Conservation (phyloP, 441 rosid species). For the Aleurites moluccanus region DNA sequence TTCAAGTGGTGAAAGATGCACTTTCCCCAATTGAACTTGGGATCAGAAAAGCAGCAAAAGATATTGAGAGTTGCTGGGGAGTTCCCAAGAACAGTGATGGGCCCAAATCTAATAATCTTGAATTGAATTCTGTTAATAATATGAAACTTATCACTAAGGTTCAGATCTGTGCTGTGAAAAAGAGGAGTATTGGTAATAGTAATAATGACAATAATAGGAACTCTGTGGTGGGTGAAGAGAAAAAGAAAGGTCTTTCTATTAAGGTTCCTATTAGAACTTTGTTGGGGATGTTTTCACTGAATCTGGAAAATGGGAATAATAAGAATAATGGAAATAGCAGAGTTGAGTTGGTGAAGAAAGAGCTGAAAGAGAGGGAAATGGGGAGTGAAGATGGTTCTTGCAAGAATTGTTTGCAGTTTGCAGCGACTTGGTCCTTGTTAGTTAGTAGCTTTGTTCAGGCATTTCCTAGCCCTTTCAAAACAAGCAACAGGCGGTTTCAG, state of each 20-base stretch:
- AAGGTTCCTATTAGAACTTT: constrained; percentile 61
- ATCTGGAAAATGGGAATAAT: constrained; percentile 36
- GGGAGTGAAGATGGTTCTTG: constrained; percentile 61
- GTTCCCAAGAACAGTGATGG: constrained; percentile 31
- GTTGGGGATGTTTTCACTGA: constrained; percentile 51
- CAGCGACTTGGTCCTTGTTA: constrained; percentile 73
- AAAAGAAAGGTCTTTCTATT: constrained; percentile 56
- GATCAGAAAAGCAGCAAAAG: constrained; percentile 69
- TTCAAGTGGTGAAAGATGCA: constrained; percentile 71
- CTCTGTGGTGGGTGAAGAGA: constrained; percentile 50
- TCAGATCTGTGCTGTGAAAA: constrained; percentile 39
- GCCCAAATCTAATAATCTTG: constrained; percentile 28
- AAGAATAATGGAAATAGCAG: constrained; percentile 22
- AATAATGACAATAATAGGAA: constrained; percentile 21
- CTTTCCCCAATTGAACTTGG: constrained; percentile 74
- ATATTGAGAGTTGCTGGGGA: constrained; percentile 69
- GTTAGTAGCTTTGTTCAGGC: constrained; percentile 70
- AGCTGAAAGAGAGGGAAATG: constrained; percentile 35
- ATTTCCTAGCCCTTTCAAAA: constrained; percentile 63
- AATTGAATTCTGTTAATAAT: constrained; percentile 27
- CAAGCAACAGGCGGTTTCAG: constrained; percentile 52
- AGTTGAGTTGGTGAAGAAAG: constrained; percentile 41
- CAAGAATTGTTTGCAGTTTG: constrained; percentile 75
- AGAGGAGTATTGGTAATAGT: constrained; percentile 26
- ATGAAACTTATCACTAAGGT: constrained; percentile 29